phyloP scores from a whole-genome alignment of 257 asterid genomes.

The Forsythia viridissima region DNA sequence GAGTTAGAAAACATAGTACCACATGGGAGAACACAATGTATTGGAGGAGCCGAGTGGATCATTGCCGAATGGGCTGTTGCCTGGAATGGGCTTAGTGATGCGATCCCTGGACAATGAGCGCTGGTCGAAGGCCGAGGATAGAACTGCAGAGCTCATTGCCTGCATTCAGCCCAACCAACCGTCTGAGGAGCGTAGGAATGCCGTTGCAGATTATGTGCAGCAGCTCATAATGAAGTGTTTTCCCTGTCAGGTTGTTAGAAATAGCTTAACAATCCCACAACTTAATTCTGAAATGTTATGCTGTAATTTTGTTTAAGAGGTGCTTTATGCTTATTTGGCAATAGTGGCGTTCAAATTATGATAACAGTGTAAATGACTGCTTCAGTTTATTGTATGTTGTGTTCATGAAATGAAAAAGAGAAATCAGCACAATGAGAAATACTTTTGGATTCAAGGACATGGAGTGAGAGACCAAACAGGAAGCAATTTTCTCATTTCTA shows the following conservation, averaged over 20 bases:
- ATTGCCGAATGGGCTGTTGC: conserved; percentile 45
- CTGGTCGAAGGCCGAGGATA: conserved; percentile 51
- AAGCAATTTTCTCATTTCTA: no score
- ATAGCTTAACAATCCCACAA: neutral
- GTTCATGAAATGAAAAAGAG: no score
- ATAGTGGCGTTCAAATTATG: neutral
- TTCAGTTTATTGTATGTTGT: no score
- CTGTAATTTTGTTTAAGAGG: neutral
- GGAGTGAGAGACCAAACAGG: no score
- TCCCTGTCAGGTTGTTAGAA: conserved; percentile 39
- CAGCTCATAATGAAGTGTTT: conserved; percentile 26
- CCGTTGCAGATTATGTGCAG: conserved; percentile 39
- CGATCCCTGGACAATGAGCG: conserved; percentile 36
- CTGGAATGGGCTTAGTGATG: conserved; percentile 36
- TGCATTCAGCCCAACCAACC: conserved; percentile 24
- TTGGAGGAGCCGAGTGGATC: conserved; percentile 49
- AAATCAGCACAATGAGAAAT: no score
- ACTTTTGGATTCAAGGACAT: no score
- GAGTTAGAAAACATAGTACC: conserved; percentile 7
- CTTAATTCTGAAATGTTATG: neutral
- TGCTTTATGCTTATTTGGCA: neutral
- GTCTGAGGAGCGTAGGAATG: conserved; percentile 38
- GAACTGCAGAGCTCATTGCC: conserved; percentile 51
- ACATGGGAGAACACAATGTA: conserved; percentile 49
- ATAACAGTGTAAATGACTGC: neutral